Base-by-base conservation (phyloP, 73 alveolate species). In the Breviolum minutum region DNA sequence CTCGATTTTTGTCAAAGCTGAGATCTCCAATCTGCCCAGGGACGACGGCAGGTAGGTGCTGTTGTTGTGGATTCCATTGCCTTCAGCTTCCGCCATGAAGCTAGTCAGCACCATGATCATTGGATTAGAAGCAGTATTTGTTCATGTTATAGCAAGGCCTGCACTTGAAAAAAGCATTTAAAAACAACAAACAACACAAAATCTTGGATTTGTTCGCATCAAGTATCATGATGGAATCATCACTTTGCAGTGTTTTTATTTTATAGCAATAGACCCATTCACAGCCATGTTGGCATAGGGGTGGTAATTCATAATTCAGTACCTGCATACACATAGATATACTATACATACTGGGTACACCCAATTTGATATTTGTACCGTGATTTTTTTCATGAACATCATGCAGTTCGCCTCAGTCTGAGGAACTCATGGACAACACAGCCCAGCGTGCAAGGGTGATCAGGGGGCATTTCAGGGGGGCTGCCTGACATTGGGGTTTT, bases 51-150 rank as follows among this genome's bases (percentile, higher is more conserved):
- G 32, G 84, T 94, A 14, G 68, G 93, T 8, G 99, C 93, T 63
- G 84, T 94, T 17, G 99, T 80, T 29, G 99, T 94, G 69, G 99
- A 94, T 76, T 94, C 99, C 73, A 94, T 94, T 62, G 99, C 99
- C 93, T 94, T 94, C 99, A 79, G 99, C 85, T 94, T 94, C 93
- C 92, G 99, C 63, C 99, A 94, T 29, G 99, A 22, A 29, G 27
- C 87, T 32, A 0, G 87, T 71, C 81, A 40, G 54, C 54, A 40
- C n/a, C n/a, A n/a, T n/a, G n/a, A n/a, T 40, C 54, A 40, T 3
- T 40, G 54, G 54, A 40, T 40, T 40, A 40, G 54, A 40, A 40
- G 5, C 54, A n/a, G n/a, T n/a, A n/a, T n/a, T n/a, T n/a, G n/a
- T 40, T 40, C 5, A 40, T 40, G 54, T 40, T 40, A 40, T 40